Percentiles rank a stretch among this genome's conserved stretches.
Conservation (phyloP, 164 flowering plant genomes). For the Aristolochia contorta region DNA sequence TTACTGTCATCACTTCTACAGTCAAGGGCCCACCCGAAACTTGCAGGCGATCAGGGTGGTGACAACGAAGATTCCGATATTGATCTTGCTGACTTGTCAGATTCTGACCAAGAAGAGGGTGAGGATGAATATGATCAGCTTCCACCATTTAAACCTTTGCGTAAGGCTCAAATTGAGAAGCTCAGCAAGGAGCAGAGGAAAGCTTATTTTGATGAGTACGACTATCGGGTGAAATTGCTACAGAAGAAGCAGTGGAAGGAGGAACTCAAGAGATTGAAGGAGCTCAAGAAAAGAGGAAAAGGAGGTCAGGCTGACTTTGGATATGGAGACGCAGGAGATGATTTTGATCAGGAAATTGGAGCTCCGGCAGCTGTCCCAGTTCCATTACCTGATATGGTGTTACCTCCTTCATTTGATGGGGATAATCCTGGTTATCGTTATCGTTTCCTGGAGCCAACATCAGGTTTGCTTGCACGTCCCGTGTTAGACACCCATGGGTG, state of each 20-base stretch:
- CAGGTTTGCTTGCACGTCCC: slow-evolving; percentile 82
- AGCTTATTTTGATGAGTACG: slow-evolving; percentile 92
- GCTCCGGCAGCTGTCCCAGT: slow-evolving; percentile 81
- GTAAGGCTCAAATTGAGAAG: slow-evolving; percentile 62
- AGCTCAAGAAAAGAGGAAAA: slow-evolving; percentile 60
- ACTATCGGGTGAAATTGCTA: slow-evolving; percentile 87
- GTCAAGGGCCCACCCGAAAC: slow-evolving; percentile 83
- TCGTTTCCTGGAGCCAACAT: slow-evolving; percentile 80
- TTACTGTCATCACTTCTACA: slow-evolving; percentile 80
- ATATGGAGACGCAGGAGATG: slow-evolving; percentile 34
- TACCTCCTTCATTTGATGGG: slow-evolving; percentile 83
- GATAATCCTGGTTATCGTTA: slow-evolving; percentile 79
- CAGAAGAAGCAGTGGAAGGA: slow-evolving; percentile 92
- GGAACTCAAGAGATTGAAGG: slow-evolving; percentile 69
- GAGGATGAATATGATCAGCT: slow-evolving; percentile 94
- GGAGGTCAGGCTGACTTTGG: slow-evolving; percentile 21
- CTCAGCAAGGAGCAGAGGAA: slow-evolving; percentile 81
- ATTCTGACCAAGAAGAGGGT: slow-evolving; percentile 63
- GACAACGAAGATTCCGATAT: slow-evolving; percentile 76
- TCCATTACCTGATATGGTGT: slow-evolving; percentile 75
- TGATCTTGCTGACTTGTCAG: slow-evolving; percentile 69
- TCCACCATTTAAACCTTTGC: slow-evolving; percentile 87
- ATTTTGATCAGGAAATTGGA: slow-evolving; percentile 48
- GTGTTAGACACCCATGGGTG: slow-evolving; percentile 88
- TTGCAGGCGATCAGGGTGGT: slow-evolving; percentile 60